Conservation (phyloP, 768 basidiomycete genomes). For the Pisolithus microcarpus region DNA sequence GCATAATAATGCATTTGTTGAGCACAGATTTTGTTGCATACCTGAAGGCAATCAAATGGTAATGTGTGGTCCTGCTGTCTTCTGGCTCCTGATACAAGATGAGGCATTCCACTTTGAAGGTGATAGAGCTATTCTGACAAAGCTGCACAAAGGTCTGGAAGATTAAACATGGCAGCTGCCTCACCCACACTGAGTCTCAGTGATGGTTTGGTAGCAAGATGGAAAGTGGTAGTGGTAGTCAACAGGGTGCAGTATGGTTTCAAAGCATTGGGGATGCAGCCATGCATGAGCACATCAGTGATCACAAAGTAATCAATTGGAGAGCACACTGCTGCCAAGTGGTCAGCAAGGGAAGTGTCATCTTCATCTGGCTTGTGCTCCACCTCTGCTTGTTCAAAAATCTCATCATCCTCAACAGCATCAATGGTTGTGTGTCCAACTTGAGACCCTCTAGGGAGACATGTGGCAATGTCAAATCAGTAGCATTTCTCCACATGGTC, state of each 20-base stretch:
- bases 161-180: background rate
- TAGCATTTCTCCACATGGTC: background rate
- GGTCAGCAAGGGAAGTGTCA: background rate
- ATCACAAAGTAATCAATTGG: background rate
- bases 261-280: background rate
- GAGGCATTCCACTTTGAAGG: background rate
- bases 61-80: background rate
- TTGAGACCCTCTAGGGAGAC: background rate
- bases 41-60: background rate
- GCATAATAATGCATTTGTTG: background rate
- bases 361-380: background rate
- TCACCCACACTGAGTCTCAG: background rate
- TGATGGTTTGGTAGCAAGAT: conserved; percentile 3
- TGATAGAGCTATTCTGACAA: background rate
- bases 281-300: background rate
- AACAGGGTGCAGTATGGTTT: conserved; percentile 1
- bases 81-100: too few relatives aligned
- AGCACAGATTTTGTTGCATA: background rate
- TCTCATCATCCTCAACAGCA: background rate
- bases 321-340: background rate
- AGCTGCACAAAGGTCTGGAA: background rate
- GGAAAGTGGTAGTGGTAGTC: conserved; percentile 1
- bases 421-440: background rate
- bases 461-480: background rate
- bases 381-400: background rate